phyloP scores from a whole-genome alignment of 2,329 filamentous ascomycete genomes.

The Botrytis galanthina region DNA sequence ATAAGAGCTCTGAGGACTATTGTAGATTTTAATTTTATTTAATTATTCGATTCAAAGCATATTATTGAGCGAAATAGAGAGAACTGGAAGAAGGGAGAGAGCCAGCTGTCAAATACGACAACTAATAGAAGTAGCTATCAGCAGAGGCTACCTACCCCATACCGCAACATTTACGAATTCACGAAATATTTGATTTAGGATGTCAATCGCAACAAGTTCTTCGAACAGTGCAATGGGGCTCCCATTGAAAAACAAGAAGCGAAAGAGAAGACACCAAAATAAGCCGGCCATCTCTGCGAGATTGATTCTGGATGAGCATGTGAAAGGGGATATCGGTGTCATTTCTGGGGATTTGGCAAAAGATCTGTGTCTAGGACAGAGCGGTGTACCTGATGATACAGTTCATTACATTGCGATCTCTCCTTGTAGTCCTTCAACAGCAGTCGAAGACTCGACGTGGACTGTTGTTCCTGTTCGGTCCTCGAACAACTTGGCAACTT shows the following conservation, averaged over 20 bases:
- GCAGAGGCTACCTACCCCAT: neutral
- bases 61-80: neutral
- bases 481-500: conserved; percentile 65
- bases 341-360: conserved; percentile 82
- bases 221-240: conserved; percentile 4
- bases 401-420: conserved; percentile 68
- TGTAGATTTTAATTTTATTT: neutral
- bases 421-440: conserved; percentile 64
- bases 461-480: conserved; percentile 74
- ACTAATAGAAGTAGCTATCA: neutral
- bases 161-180: conserved; percentile 1
- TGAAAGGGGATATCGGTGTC: conserved; percentile 81
- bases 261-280: conserved; percentile 58
- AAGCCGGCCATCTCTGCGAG: conserved; percentile 76
- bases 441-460: conserved; percentile 67
- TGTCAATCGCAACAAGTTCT: conserved; percentile 6
- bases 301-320: conserved; percentile 78
- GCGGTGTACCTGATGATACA: conserved; percentile 46
- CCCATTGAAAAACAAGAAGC: conserved; percentile 38
- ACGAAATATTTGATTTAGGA: neutral
- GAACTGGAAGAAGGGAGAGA: neutral
- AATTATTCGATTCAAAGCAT: neutral
- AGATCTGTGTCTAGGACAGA: conserved; percentile 67
- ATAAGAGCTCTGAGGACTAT: neutral
- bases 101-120: conserved; percentile 2